phyloP scores from a whole-genome alignment of 2,329 filamentous ascomycete genomes.

The Colletotrichum nymphaeae region DNA sequence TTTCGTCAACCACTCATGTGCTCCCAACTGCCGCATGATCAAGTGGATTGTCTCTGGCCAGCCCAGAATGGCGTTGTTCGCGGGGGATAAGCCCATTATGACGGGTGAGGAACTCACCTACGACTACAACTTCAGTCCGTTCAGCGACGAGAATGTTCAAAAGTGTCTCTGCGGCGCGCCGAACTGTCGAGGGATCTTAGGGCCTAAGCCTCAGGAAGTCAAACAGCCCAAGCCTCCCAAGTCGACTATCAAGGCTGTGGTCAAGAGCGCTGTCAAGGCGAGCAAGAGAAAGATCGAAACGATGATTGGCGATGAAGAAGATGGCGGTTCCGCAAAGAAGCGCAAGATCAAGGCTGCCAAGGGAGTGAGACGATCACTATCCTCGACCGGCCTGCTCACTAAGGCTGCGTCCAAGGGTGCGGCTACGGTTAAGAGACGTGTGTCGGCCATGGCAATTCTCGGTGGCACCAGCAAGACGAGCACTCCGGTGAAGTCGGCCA shows the following conservation, averaged over 20 bases:
- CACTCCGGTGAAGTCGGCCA: conserved; percentile 21
- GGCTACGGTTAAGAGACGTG: conserved; percentile 48
- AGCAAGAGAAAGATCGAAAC: conserved; percentile 70
- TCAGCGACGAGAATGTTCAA: conserved; percentile 76
- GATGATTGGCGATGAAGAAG: conserved; percentile 53
- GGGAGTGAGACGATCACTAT: conserved; percentile 49
- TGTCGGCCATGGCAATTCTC: conserved; percentile 45
- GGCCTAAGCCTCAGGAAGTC: conserved; percentile 69
- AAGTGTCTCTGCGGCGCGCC: conserved; percentile 71
- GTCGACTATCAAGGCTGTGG: conserved; percentile 51
- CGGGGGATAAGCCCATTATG: conserved; percentile 88
- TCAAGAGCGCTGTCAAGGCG: conserved; percentile 56
- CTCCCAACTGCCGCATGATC: conserved; percentile 96
- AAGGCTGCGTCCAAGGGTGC: conserved; percentile 48
- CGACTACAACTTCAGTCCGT: conserved; percentile 82
- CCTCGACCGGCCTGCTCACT: conserved; percentile 41
- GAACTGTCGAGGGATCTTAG: conserved; percentile 74
- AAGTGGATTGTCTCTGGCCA: conserved; percentile 97
- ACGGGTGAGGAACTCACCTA: conserved; percentile 97
- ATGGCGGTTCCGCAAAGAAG: conserved; percentile 32
- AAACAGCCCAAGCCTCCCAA: conserved; percentile 60
- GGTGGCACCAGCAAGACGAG: conserved; percentile 26
- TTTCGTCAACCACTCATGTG: conserved; percentile 98
- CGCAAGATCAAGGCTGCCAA: conserved; percentile 49
- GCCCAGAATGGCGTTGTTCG: conserved; percentile 96